Evolutionary conservation across 768 basidiomycete genomes (phyloP), one percentile per base, ranked within the genome.

Genomic region (Suillus alpinus): DNA sequence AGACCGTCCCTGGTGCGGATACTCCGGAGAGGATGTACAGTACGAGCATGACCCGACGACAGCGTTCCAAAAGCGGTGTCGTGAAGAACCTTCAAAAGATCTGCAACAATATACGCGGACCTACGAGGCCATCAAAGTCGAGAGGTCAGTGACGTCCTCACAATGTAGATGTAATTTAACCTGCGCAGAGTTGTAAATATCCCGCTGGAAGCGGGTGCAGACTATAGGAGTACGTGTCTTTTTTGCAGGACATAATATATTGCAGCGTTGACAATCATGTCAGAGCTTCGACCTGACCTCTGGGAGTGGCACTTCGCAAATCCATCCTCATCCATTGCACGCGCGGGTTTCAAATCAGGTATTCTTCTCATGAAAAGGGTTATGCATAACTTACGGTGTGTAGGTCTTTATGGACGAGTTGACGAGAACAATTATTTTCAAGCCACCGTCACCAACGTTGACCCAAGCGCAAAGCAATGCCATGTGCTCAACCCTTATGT

Each of bases 381-480:
- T 34, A 10, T 53, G 37, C 26, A 2, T 6, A 26, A 61, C 47
- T 53, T 41, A 62, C 46, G 4, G 44, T n/a, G 12, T 8, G 75
- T 77, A 85, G 74, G 77, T 66, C 57, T 86, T 78, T 83, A 84
- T 62, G 87, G 85, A 6, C 83, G 91, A 8, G 75, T 92, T 14
- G 81, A 87, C 62, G 70, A 73, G 56, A 68, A 83, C 23, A 67
- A 67, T 8, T 84, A 80, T 66, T 93, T 93, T 67, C 82, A 81
- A 43, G 92, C 91, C 0, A 92, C 86, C 0, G 87, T 91, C 14
- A 91, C 89, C 0, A 92, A 93, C 60, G 80, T 93, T 43, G 85
- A 86, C 56, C 90, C 91, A 0, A 91, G 84, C 1, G 91, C 89
- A 4, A 93, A 92, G 68, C 91, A 92, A 65, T 81, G 82, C 62